Evolutionary conservation across 176 grass and related monocot species (phyloP).

Genomic region (Microstegium vimineum): DNA sequence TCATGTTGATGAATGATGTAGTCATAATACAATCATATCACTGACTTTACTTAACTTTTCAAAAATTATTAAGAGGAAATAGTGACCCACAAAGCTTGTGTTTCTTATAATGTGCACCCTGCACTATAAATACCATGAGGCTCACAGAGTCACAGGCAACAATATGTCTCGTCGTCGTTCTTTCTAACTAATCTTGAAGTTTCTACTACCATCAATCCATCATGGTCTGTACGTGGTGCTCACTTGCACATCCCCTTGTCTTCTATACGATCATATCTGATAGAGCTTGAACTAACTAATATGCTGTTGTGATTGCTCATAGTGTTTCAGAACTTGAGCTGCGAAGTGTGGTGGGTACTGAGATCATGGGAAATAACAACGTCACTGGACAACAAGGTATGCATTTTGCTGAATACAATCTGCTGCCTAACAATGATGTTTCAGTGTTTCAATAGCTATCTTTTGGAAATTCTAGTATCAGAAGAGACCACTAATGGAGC

Average conservation of each 20-base stretch:
- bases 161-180: constrained; percentile 4
- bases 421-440: neutral
- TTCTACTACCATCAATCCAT: constrained; percentile 13
- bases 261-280: neutral
- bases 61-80: constrained; percentile 17
- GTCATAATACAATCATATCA: constrained; percentile 7
- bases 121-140: constrained; percentile 30
- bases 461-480: constrained; percentile 6
- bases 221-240: constrained; percentile 29
- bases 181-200: constrained; percentile 23
- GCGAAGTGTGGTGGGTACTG: neutral
- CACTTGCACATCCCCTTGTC: neutral
- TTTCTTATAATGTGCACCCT: constrained; percentile 9
- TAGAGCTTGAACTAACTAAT: neutral
- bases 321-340: constrained; percentile 24
- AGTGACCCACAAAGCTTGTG: constrained; percentile 4
- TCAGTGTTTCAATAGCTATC: neutral
- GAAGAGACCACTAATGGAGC: constrained; percentile 21
- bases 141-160: constrained; percentile 37
- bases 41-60: constrained; percentile 7
- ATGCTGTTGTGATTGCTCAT: constrained; percentile 3
- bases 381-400: constrained; percentile 42
- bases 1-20: constrained; percentile 26
- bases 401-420: neutral
- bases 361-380: constrained; percentile 57